phyloP scores from a whole-genome alignment of 2,329 filamentous ascomycete species.

The Escovopsis sp. region DNA sequence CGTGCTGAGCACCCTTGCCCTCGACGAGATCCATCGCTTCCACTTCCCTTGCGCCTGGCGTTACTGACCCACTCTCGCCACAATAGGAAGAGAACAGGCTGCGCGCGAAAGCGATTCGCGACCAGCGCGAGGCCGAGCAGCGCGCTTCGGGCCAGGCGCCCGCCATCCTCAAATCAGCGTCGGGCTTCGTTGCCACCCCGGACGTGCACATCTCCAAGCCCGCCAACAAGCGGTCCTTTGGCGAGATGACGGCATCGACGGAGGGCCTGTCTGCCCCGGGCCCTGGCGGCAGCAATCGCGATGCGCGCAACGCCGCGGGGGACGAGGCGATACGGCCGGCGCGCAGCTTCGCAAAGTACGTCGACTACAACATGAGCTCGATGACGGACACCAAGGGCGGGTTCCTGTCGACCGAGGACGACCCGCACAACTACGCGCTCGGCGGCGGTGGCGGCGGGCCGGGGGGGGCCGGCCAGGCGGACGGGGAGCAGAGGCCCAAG shows the following conservation, averaged over 20 bases:
- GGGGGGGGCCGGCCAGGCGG: constrained; percentile 21
- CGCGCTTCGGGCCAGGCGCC: constrained; percentile 28
- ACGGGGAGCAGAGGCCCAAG: constrained; percentile 51
- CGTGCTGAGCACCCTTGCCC: constrained; percentile 10
- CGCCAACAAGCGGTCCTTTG: constrained; percentile 50
- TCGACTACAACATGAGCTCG: constrained; percentile 95
- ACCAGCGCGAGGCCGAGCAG: constrained; percentile 53
- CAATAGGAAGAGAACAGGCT: constrained; percentile 71
- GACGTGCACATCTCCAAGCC: constrained; percentile 40
- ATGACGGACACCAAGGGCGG: constrained; percentile 98
- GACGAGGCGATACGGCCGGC: constrained; percentile 52
- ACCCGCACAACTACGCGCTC: constrained; percentile 72
- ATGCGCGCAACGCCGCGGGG: constrained; percentile 42
- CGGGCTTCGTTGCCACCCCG: constrained; percentile 58
- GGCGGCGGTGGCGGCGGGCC: constrained; percentile 15
- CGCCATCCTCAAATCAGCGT: constrained; percentile 35
- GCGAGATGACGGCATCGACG: constrained; percentile 36
- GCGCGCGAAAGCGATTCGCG: constrained; percentile 73
- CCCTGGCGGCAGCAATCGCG: constrained; percentile 46
- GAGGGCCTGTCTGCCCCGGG: constrained; percentile 27
- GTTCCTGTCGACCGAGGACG: constrained; percentile 80
- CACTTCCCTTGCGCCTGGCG: neutral
- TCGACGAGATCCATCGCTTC: too few relatives aligned
- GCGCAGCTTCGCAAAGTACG: constrained; percentile 81
- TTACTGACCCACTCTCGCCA: constrained; percentile 4